Evolutionary conservation across 2,329 filamentous ascomycete genomes (phyloP).

Genomic region (Teratosphaeriaceae sp.): DNA sequence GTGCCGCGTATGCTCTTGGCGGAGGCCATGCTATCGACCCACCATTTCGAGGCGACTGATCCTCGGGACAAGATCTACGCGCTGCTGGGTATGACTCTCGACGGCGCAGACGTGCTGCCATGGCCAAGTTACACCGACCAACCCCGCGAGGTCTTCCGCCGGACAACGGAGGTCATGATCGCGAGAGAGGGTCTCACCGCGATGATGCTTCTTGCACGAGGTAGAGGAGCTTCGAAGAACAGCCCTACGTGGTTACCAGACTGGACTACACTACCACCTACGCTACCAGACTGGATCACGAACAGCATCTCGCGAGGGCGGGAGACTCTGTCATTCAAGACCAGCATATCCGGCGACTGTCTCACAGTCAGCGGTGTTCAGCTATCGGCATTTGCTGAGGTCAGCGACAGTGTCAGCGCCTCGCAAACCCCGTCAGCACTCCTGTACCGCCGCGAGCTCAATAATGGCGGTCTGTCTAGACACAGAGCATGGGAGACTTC

Average conservation of each 20-base stretch:
- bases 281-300: neutral
- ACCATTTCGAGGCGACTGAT: neutral
- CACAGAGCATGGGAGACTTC: no score
- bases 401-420: no score
- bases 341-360: neutral
- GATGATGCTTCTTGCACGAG: neutral
- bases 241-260: neutral
- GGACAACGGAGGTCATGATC: neutral
- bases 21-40: neutral
- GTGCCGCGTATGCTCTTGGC: neutral
- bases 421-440: no score
- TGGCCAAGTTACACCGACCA: neutral
- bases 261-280: neutral
- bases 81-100: neutral
- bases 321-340: neutral
- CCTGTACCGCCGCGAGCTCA: no score
- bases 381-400: neutral
- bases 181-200: neutral
- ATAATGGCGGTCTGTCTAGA: no score
- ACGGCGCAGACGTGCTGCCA: neutral
- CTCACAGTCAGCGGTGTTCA: neutral
- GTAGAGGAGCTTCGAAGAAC: neutral
- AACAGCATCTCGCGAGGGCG: neutral
- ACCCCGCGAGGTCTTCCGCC: neutral
- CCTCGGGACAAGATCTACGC: conserved; percentile 3